Evolutionary conservation across 2,329 filamentous ascomycete genomes (phyloP).

Genomic region (Alternaria novae-zelandiae): DNA sequence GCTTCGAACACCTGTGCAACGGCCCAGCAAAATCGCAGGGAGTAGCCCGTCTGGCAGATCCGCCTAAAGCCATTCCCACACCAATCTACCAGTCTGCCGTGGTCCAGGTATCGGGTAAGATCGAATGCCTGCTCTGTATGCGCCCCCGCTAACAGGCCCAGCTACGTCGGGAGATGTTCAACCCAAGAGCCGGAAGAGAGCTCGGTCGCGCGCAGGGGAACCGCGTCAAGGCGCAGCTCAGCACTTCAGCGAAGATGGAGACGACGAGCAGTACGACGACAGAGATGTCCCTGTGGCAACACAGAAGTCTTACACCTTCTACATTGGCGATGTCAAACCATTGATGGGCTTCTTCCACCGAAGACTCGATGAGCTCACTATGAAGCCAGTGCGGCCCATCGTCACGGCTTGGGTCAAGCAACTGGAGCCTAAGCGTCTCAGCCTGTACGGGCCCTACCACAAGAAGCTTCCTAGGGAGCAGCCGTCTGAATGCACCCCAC

Average conservation of each 20-base stretch:
- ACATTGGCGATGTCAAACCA: conserved; percentile 32
- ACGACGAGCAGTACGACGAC: background rate
- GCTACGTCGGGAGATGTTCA: background rate
- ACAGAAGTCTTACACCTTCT: conserved; percentile 24
- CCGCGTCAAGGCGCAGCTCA: background rate
- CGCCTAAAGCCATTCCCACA: background rate
- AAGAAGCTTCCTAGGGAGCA: conserved; percentile 21
- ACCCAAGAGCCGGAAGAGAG: conserved; percentile 21
- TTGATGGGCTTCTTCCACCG: conserved; percentile 30
- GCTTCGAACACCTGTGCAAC: conserved; percentile 35
- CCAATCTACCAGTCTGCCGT: background rate
- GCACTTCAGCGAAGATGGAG: conserved; percentile 5
- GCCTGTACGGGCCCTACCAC: conserved; percentile 35
- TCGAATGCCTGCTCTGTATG: background rate
- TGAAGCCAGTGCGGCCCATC: conserved; percentile 40
- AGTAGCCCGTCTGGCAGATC: background rate
- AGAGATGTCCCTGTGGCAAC: conserved; percentile 12
- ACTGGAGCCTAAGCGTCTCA: conserved; percentile 33
- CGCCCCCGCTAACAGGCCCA: conserved; percentile 12
- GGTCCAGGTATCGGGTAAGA: conserved; percentile 14
- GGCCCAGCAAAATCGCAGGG: background rate
- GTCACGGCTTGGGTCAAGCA: conserved; percentile 43
- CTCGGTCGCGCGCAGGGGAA: conserved; percentile 13
- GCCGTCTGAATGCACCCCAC: conserved; percentile 21
- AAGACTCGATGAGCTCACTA: conserved; percentile 40